Conservation (phyloP, 805 yeast genomes). For the Blastobotrys parvus region DNA sequence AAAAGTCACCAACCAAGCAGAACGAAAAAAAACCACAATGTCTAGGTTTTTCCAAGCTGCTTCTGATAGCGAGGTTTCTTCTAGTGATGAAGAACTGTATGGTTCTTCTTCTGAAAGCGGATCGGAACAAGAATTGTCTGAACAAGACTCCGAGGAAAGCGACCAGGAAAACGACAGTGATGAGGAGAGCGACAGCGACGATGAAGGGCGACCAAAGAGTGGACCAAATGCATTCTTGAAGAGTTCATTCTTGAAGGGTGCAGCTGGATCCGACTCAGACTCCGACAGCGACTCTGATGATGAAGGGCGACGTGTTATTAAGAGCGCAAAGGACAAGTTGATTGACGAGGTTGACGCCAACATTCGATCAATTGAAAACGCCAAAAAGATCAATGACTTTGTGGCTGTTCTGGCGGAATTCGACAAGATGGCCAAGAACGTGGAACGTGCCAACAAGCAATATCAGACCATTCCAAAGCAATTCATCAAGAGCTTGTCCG, state of each 20-base stretch:
- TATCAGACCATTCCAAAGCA: constrained; percentile 62
- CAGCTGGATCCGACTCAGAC: constrained; percentile 38
- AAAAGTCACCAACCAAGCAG: neutral
- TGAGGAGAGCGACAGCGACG: constrained; percentile 26
- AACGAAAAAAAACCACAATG: constrained; percentile 35
- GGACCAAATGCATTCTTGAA: constrained; percentile 28
- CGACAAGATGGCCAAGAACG: constrained; percentile 63
- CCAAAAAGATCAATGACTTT: constrained; percentile 73
- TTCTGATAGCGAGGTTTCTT: constrained; percentile 49
- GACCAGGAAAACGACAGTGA: constrained; percentile 44
- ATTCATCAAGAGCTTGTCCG: constrained; percentile 59
- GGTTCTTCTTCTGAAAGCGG: constrained; percentile 38
- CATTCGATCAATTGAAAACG: constrained; percentile 59
- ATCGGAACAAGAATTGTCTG: constrained; percentile 28
- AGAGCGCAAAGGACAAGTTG: constrained; percentile 87
- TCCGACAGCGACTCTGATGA: constrained; percentile 51
- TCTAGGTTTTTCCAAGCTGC: constrained; percentile 80
- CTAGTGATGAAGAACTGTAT: constrained; percentile 45
- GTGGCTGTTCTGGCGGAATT: constrained; percentile 60
- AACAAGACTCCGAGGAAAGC: constrained; percentile 20
- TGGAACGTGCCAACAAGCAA: constrained; percentile 68
- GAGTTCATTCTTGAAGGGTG: constrained; percentile 29
- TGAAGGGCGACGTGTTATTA: constrained; percentile 77
- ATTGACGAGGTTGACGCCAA: constrained; percentile 73
- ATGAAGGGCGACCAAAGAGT: constrained; percentile 29